These are phyloP conservation scores for Rhododendron henanense DNA, from an alignment of 148 eudicot species.

Conservation along the genomic window DNA sequence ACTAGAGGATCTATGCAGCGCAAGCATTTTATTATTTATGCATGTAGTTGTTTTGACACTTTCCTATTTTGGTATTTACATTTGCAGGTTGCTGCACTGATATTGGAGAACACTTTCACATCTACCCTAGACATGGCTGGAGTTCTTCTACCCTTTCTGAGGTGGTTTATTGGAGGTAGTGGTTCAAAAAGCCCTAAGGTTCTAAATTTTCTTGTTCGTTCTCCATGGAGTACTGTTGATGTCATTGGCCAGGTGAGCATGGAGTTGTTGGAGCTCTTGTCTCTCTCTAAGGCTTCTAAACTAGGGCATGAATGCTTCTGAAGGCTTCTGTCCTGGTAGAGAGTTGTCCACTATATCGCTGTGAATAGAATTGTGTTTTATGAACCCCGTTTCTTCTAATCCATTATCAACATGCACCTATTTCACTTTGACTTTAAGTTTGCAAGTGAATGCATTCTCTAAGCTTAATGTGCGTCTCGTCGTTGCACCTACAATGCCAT, in stretches of 20 bases:
- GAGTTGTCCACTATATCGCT: background rate
- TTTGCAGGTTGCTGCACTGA: conserved; percentile 67
- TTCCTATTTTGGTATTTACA: background rate
- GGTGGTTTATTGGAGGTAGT: conserved; percentile 82
- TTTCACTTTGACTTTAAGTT: too few species aligned
- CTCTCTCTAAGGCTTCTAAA: background rate
- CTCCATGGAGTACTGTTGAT: conserved; percentile 89
- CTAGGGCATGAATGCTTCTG: background rate
- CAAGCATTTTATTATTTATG: background rate
- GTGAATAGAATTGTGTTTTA: background rate
- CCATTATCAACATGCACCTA: too few species aligned
- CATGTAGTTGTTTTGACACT: background rate
- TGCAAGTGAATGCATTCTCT: background rate
- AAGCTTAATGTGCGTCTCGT: background rate
- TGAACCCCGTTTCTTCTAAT: too few species aligned
- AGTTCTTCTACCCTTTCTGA: conserved; percentile 80
- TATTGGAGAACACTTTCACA: conserved; percentile 89
- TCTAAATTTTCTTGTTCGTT: conserved; percentile 70
- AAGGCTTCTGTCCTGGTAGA: background rate
- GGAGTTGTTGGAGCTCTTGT: conserved; percentile 3
- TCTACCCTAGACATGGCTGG: conserved; percentile 97
- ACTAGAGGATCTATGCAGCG: background rate
- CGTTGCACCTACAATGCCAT: background rate
- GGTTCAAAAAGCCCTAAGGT: conserved; percentile 59
- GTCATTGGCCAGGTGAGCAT: conserved; percentile 71